Evolutionary conservation across 768 basidiomycete species (phyloP).

Genomic region (Mrakia hoshinonis): DNA sequence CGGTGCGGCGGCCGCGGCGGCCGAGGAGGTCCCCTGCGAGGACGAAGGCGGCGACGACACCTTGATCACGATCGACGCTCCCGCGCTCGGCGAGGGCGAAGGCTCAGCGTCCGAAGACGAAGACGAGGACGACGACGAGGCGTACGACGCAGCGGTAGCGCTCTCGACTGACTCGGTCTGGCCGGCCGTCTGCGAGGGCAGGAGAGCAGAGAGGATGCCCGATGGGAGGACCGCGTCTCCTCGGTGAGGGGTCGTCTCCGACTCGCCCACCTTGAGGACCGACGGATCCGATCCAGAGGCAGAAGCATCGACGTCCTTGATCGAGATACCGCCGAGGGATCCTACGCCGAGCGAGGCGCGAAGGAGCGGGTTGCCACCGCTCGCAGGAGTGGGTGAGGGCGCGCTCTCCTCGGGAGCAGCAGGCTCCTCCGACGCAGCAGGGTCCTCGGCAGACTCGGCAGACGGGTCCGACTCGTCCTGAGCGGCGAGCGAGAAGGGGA

Average conservation of each 20-base stretch:
- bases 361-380: background rate
- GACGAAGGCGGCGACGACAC: background rate
- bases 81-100: background rate
- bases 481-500: background rate
- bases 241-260: no score
- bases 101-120: background rate
- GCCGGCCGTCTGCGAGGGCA: background rate
- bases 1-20: background rate
- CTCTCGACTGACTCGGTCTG: no score
- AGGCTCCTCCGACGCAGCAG: background rate
- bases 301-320: background rate
- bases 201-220: background rate
- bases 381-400: background rate
- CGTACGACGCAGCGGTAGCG: no score
- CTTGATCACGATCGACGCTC: background rate
- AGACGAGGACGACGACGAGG: background rate
- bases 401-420: background rate
- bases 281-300: background rate
- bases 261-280: no score
- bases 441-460: background rate
- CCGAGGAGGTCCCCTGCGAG: background rate
- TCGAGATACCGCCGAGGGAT: background rate
- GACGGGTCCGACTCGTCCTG: background rate
- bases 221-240: background rate
- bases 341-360: background rate